Percentiles rank a stretch among this genome's conserved stretches.
These are phyloP conservation scores for Cordyceps tenuipes DNA, from an alignment of 2,329 filamentous ascomycete species.

Conservation along the genomic window DNA sequence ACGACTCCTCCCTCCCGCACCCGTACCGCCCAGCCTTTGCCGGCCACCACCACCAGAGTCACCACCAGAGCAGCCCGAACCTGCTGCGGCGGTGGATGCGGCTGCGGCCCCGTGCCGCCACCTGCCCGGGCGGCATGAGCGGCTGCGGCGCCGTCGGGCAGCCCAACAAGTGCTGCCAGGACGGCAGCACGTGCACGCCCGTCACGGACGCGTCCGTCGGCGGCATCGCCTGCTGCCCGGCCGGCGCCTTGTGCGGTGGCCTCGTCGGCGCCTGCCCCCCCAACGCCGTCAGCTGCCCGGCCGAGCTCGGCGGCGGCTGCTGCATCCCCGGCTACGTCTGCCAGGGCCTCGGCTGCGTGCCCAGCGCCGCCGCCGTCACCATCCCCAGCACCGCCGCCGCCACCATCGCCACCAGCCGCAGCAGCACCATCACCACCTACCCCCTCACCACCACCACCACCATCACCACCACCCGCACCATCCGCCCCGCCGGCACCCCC, in stretches of 20 bases:
- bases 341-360: constrained; percentile 55
- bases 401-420: constrained; percentile 15
- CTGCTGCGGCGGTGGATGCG: constrained; percentile 29
- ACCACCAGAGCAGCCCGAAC: background rate
- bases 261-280: constrained; percentile 52
- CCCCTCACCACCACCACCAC: constrained; percentile 19
- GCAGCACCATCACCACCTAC: constrained; percentile 14
- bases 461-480: constrained; percentile 32
- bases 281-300: constrained; percentile 56
- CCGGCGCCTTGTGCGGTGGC: constrained; percentile 55
- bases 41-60: constrained; percentile 28
- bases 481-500: constrained; percentile 26
- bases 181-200: constrained; percentile 56
- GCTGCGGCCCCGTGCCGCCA: constrained; percentile 43
- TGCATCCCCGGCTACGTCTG: constrained; percentile 67
- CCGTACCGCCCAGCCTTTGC: constrained; percentile 44
- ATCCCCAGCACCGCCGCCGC: constrained; percentile 1
- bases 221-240: constrained; percentile 67
- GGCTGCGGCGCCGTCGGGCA: constrained; percentile 56
- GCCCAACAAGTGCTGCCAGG: constrained; percentile 64
- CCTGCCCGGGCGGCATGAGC: constrained; percentile 59
- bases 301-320: constrained; percentile 62
- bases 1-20: constrained; percentile 15
- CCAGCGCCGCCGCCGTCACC: constrained; percentile 22
- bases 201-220: constrained; percentile 56